phyloP scores from a whole-genome alignment of 345 rosid genomes.

The Rhizophora mangle region DNA sequence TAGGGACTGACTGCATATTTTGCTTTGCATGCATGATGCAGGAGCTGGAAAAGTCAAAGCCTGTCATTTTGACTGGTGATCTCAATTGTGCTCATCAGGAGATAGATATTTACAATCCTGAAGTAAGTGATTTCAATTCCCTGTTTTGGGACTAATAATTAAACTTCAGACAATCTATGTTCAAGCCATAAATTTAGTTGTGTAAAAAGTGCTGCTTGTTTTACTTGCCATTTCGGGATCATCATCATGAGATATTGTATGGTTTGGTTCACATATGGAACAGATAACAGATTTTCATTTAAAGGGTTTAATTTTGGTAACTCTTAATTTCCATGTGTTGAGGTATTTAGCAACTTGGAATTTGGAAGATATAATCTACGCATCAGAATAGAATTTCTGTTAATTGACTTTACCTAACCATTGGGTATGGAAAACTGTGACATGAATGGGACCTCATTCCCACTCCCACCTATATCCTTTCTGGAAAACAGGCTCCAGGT shows the following conservation, averaged over 20 bases:
- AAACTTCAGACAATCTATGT: no score
- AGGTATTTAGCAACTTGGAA: background rate
- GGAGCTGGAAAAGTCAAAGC: conserved; percentile 93
- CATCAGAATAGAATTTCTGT: no score
- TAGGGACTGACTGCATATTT: conserved; percentile 8
- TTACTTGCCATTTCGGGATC: background rate
- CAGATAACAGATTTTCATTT: background rate
- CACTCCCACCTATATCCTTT: background rate
- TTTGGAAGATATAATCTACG: no score
- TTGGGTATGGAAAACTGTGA: background rate
- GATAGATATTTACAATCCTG: conserved; percentile 81
- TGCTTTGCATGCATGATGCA: conserved; percentile 28
- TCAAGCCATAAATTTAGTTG: background rate
- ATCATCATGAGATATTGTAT: background rate
- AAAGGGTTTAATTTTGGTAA: background rate
- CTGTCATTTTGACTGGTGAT: conserved; percentile 94
- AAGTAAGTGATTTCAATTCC: conserved; percentile 42
- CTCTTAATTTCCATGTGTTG: background rate
- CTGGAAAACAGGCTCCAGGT: background rate
- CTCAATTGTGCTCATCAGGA: conserved; percentile 94
- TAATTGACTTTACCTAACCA: no score
- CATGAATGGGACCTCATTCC: background rate
- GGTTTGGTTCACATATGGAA: background rate
- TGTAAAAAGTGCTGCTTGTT: background rate
- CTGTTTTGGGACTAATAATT: background rate